Evolutionary conservation across 169 alveolate species (phyloP).

Genomic region (Fabrea salina): DNA sequence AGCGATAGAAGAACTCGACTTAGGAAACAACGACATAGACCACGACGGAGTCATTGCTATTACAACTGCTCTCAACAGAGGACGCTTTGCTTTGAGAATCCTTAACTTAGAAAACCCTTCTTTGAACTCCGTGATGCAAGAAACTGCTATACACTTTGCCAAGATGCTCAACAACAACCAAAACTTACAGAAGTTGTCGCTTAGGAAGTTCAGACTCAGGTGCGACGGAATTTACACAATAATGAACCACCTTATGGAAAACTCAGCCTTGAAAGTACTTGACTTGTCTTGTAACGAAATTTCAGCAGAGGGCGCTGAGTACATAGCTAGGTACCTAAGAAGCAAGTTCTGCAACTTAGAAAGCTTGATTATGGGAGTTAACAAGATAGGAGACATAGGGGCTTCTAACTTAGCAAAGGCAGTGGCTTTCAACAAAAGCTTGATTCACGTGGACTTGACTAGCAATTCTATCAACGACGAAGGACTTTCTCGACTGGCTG

Average conservation of each 20-base stretch:
- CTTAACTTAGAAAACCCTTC: conserved; percentile 71
- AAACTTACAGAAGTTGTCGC: conserved; percentile 62
- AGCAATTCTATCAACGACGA: conserved; percentile 64
- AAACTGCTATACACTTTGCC: conserved; percentile 75
- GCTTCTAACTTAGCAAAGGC: conserved; percentile 67
- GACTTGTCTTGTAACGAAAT: conserved; percentile 73
- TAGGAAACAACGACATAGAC: conserved; percentile 69
- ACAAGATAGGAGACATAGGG: conserved; percentile 65
- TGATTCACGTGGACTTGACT: conserved; percentile 73
- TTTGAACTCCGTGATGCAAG: conserved; percentile 66
- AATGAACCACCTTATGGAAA: conserved; percentile 71
- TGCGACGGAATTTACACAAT: conserved; percentile 68
- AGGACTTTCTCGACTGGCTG: conserved; percentile 69
- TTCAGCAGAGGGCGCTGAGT: conserved; percentile 71
- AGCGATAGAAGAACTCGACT: conserved; percentile 55
- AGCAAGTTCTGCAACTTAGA: conserved; percentile 65
- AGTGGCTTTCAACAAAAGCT: conserved; percentile 55
- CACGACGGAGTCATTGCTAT: conserved; percentile 59
- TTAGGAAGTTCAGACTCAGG: conserved; percentile 61
- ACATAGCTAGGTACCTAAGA: conserved; percentile 64
- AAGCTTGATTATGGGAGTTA: conserved; percentile 55
- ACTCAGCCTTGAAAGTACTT: conserved; percentile 65
- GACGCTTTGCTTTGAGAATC: conserved; percentile 26
- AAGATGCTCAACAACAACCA: conserved; percentile 69
- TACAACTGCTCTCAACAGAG: not conserved